Evolutionary conservation across 2,329 filamentous ascomycete genomes (phyloP).

Genomic region (Fusarium buharicum): DNA sequence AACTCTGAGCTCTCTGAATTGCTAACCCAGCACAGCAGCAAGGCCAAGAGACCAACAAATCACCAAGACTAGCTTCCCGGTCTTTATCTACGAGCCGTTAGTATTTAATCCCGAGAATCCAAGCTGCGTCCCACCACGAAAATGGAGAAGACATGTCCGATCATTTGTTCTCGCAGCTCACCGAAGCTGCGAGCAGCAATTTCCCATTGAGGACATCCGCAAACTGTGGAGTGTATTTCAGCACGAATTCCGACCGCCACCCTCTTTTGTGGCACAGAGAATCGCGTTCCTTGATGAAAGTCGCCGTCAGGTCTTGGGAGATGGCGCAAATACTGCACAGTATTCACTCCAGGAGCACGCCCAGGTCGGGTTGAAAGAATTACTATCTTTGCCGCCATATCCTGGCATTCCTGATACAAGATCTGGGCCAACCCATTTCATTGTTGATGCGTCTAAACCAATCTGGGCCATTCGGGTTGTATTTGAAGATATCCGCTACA

Average conservation of each 20-base stretch:
- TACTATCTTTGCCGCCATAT: not conserved
- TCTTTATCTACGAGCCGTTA: constrained; percentile 6
- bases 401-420: not conserved
- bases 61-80: not conserved
- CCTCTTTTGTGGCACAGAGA: not conserved
- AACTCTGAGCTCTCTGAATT: no score
- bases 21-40: not conserved
- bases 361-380: not conserved
- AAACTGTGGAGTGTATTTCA: not conserved
- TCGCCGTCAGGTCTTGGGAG: not conserved
- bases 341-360: constrained; percentile 4
- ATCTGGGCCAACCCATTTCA: not conserved
- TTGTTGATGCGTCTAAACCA: not conserved
- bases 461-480: not conserved
- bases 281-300: not conserved
- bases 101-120: constrained; percentile 13
- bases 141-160: not conserved
- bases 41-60: not conserved
- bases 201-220: not conserved
- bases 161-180: not conserved
- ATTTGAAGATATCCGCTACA: constrained; percentile 1
- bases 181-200: not conserved
- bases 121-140: constrained; percentile 10
- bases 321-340: not conserved
- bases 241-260: constrained; percentile 3